These are phyloP conservation scores for Parathielavia appendiculata DNA, from an alignment of 495 filamentous ascomycete genomes.

Conservation along the genomic window DNA sequence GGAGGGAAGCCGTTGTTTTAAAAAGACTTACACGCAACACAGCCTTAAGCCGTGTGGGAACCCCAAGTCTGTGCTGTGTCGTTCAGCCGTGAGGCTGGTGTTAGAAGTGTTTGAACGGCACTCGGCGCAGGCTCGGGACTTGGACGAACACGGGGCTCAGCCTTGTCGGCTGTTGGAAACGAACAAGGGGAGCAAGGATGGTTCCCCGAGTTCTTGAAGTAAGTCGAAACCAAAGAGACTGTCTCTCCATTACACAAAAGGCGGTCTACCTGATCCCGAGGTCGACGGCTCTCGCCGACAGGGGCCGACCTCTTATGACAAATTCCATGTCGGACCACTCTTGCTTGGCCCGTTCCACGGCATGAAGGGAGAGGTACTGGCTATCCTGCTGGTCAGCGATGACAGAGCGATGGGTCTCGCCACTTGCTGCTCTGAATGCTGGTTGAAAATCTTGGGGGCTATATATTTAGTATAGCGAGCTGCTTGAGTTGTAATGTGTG, in stretches of 20 bases:
- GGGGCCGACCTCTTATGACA: neutral
- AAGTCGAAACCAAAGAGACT: neutral
- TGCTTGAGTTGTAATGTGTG: neutral
- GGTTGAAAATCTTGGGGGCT: neutral
- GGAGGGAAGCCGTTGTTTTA: too few relatives aligned
- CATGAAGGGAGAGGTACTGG: neutral
- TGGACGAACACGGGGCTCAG: neutral
- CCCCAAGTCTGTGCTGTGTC: too few relatives aligned
- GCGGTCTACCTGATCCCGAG: conserved; percentile 4
- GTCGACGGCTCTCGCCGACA: neutral
- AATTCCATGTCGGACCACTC: neutral
- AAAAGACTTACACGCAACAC: too few relatives aligned
- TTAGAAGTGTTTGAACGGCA: neutral
- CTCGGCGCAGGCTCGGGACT: neutral
- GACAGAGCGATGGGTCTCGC: neutral
- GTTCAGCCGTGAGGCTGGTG: conserved; percentile 3
- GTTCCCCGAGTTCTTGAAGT: neutral
- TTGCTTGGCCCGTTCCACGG: conserved; percentile 8
- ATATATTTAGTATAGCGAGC: conserved; percentile 9
- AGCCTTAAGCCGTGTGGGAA: too few relatives aligned
- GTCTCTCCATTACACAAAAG: neutral
- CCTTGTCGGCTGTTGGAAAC: neutral
- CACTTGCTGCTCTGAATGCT: neutral
- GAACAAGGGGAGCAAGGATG: too few relatives aligned
- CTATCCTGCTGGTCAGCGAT: conserved; percentile 5